A percentile compares a stretch with the other conserved stretches of the same genome.
Evolutionary conservation across 2,329 filamentous ascomycete genomes (phyloP).

Genomic region (Apiospora kogelbergensis): DNA sequence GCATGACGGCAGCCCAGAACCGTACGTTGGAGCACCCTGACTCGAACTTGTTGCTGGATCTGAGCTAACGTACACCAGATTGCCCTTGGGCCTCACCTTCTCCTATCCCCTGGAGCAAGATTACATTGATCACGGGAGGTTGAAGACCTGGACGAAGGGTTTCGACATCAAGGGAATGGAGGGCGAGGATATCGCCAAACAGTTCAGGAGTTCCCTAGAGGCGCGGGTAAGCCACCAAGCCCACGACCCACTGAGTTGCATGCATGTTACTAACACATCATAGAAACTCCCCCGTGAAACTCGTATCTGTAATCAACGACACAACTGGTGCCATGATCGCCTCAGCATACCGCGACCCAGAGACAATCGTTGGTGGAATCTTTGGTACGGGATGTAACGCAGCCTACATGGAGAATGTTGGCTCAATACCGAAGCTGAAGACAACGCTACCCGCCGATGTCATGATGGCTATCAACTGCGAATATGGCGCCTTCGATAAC

Average conservation of each 20-base stretch:
- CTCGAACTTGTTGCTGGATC: constrained; percentile 37
- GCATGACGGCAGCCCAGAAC: constrained; percentile 41
- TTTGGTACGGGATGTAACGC: constrained; percentile 78
- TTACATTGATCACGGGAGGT: constrained; percentile 68
- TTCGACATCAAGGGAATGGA: constrained; percentile 73
- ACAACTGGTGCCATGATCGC: constrained; percentile 76
- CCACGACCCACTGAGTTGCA: not conserved
- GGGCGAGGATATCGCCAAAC: constrained; percentile 66
- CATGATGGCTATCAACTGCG: constrained; percentile 72
- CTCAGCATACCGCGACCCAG: constrained; percentile 68
- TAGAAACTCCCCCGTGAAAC: constrained; percentile 69
- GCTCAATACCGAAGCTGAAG: constrained; percentile 70
- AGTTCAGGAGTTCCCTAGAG: constrained; percentile 56
- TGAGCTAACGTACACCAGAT: constrained; percentile 42
- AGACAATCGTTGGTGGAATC: constrained; percentile 73
- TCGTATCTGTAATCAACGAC: constrained; percentile 73
- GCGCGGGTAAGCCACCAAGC: constrained; percentile 32
- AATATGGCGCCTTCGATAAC: constrained; percentile 74
- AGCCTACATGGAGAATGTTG: constrained; percentile 73
- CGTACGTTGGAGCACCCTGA: constrained; percentile 10
- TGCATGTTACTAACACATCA: not conserved
- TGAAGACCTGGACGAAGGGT: constrained; percentile 74
- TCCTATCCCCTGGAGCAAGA: constrained; percentile 70
- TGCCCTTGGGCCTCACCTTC: constrained; percentile 71
- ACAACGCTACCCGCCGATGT: constrained; percentile 66